Percentiles rank a stretch among this genome's conserved stretches.
Evolutionary conservation across 2,329 filamentous ascomycete genomes (phyloP).

Genomic region (Purpureocillium lavendulum): DNA sequence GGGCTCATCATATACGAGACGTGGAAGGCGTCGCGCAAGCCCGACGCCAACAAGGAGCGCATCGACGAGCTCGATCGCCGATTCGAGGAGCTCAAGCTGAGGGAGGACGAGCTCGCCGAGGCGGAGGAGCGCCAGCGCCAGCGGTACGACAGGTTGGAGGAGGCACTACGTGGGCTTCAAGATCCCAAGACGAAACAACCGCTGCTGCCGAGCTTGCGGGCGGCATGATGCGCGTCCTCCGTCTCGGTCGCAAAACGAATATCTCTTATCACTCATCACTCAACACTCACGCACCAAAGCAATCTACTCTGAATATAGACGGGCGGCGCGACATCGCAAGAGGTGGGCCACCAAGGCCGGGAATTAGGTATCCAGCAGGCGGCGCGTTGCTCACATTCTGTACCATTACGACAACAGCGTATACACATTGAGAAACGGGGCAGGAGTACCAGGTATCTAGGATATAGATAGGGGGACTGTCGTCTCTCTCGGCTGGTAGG

Average conservation of each 20-base stretch:
- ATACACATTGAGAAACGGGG: too few species aligned
- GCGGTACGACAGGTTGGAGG: conserved; percentile 45
- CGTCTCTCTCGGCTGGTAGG: too few species aligned
- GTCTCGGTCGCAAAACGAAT: conserved; percentile 6
- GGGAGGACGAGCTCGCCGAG: conserved; percentile 40
- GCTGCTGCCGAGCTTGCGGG: conserved; percentile 32
- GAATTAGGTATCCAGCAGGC: too few species aligned
- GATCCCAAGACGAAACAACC: conserved; percentile 51
- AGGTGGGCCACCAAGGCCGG: too few species aligned
- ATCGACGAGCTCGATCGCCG: conserved; percentile 40
- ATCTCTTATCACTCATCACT: neutral
- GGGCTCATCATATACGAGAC: conserved; percentile 54
- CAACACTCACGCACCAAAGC: too few species aligned
- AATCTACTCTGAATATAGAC: too few species aligned
- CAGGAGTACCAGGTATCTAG: too few species aligned
- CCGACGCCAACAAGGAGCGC: conserved; percentile 46
- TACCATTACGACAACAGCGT: too few species aligned
- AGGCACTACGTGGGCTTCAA: conserved; percentile 39
- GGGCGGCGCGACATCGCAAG: too few species aligned
- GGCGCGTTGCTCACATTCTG: too few species aligned
- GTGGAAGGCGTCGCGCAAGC: conserved; percentile 49
- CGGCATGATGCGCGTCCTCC: neutral
- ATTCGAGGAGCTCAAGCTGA: conserved; percentile 39
- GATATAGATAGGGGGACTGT: too few species aligned
- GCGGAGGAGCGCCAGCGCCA: conserved; percentile 35